Percentiles rank a stretch among this genome's conserved stretches.
Conservation (phyloP, 106 monocot genomes). For the Xerophyta viscosa region DNA sequence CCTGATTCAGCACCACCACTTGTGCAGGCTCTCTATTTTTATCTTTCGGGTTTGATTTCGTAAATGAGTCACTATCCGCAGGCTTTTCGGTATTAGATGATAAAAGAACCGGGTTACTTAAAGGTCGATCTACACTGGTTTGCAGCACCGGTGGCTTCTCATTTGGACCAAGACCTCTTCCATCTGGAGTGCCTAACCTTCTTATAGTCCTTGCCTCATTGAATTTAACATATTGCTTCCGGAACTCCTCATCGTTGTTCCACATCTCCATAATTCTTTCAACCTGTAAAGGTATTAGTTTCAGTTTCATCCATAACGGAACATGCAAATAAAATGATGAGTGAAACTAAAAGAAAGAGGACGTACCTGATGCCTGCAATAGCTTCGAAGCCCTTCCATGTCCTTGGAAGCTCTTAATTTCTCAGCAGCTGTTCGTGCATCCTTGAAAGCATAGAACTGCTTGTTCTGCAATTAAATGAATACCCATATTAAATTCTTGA, state of each 20-base stretch:
- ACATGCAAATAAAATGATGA: neutral
- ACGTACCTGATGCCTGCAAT: slow-evolving; percentile 29
- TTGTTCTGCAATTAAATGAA: slow-evolving; percentile 24
- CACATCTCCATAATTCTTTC: slow-evolving; percentile 77
- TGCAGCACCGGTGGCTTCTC: slow-evolving; percentile 36
- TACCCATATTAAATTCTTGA: neutral
- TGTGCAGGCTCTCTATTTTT: slow-evolving; percentile 12
- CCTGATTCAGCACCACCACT: neutral
- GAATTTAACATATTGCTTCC: slow-evolving; percentile 57
- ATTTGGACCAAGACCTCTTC: slow-evolving; percentile 58
- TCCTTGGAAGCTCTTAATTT: slow-evolving; percentile 1
- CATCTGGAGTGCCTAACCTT: slow-evolving; percentile 67
- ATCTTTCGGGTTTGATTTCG: neutral
- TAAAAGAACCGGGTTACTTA: slow-evolving; percentile 2
- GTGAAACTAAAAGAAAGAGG: neutral
- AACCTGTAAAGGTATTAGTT: slow-evolving; percentile 25
- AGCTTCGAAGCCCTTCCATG: slow-evolving; percentile 5
- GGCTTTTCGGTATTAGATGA: neutral
- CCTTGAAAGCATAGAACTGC: slow-evolving; percentile 17
- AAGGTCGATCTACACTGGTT: slow-evolving; percentile 5
- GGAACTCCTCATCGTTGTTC: slow-evolving; percentile 70
- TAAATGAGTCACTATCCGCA: neutral
- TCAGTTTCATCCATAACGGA: neutral
- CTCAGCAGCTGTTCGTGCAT: slow-evolving; percentile 4
- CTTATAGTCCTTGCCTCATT: slow-evolving; percentile 52